Evolutionary conservation across 2,329 filamentous ascomycete species (phyloP), one percentile per base, ranked within the genome.

Genomic region (Graphilbum fragrans): DNA sequence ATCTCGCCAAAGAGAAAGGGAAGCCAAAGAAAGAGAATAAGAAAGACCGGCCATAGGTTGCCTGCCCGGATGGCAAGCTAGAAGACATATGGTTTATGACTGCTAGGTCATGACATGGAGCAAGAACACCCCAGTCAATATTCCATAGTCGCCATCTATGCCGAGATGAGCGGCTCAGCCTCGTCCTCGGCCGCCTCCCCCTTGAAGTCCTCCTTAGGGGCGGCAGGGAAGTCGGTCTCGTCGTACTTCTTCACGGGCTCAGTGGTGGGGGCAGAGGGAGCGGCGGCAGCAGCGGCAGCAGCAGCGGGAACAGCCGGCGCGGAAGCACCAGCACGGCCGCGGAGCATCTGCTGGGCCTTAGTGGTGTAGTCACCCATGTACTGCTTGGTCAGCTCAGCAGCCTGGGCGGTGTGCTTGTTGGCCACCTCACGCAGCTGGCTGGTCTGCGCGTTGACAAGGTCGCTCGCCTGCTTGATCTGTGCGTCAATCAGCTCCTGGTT

Each of bases 401-500:
- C 74, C 51, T 77, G 71, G 39, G 70, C 66, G 37, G 78, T 77
- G 56, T 81, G 77, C 63, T 80, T 74, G 58, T 68, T 70, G 33
- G 77, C 77, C 43, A 78, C 65, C 43, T 64, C 62, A 53, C 74
- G 72, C 39, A 81, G 65, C 63, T 81, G 76, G 47, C 67, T 61
- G 39, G 78, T 77, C 64, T 82, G 79, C 47, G 70, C 65, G 56
- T 70, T 72, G 54, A 81, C 64, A 32, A 79, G 55, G 25, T 77
- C 66, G 34, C 69, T 67, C 41, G 67, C 72, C 47, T 74, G 65
- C 58, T 72, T 62, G 50, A 83, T 56, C 51, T 81, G 71, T 49
- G 67, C 58, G 54, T 83, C 79, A 52, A 83, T 82, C 44, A 82
- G 59, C 62, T 82, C 78, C 64, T 81, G 68, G 69, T 83, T 83